Evolutionary conservation across 768 basidiomycete genomes (phyloP).

Genomic region (Psilocybe tampanensis): DNA sequence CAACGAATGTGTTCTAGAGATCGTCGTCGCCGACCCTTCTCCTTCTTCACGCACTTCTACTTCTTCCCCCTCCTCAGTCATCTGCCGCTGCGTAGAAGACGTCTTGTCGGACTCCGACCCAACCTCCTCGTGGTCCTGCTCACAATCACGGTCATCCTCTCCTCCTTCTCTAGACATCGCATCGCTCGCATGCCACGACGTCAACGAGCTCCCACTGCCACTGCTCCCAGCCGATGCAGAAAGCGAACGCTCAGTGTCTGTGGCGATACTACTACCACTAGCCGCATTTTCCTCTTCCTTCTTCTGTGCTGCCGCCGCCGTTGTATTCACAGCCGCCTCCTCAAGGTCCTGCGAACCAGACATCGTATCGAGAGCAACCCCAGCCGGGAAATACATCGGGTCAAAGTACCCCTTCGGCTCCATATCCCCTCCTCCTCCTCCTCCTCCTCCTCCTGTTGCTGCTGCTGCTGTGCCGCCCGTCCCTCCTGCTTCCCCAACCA

Average conservation of each 20-base stretch:
- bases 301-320: not conserved
- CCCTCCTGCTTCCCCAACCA: no score
- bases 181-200: not conserved
- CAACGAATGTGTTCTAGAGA: conserved; percentile 21
- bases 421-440: conserved; percentile 2
- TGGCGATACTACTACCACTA: not conserved
- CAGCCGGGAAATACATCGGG: conserved; percentile 40
- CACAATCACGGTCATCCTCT: not conserved
- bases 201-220: conserved; percentile 2
- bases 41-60: not conserved
- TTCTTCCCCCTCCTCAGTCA: not conserved
- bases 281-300: not conserved
- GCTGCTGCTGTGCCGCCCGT: no score
- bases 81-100: not conserved
- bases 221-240: conserved; percentile 1
- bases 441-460: conserved; percentile 15
- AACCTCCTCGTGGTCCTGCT: not conserved
- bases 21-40: conserved; percentile 8
- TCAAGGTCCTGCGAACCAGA: conserved; percentile 15
- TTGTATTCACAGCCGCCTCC: not conserved
- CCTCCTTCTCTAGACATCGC: not conserved
- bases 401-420: conserved; percentile 50
- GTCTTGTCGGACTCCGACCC: not conserved
- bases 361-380: conserved; percentile 7
- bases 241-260: not conserved